These are phyloP conservation scores for Orbilia oligospora DNA, from an alignment of 2,329 filamentous ascomycete genomes.

Conservation along the genomic window DNA sequence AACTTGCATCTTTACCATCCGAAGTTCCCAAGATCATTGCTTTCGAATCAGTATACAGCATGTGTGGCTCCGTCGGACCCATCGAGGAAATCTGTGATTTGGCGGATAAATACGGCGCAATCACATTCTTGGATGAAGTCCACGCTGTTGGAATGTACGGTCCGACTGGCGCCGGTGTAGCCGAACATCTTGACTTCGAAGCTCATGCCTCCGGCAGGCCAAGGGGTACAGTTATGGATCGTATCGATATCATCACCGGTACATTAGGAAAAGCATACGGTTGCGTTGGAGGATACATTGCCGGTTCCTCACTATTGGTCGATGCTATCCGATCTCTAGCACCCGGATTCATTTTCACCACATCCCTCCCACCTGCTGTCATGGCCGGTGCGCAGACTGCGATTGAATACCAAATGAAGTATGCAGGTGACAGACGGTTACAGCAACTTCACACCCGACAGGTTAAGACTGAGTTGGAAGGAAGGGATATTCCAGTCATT, in stretches of 20 bases:
- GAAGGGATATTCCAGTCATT: conserved; percentile 91
- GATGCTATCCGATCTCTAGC: conserved; percentile 95
- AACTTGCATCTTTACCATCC: conserved; percentile 87
- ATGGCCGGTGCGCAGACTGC: conserved; percentile 94
- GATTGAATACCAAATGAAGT: conserved; percentile 91
- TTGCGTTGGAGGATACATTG: conserved; percentile 97
- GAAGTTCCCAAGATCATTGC: conserved; percentile 97
- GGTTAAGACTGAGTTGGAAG: conserved; percentile 86
- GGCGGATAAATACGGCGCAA: conserved; percentile 95
- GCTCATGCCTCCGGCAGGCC: conserved; percentile 82
- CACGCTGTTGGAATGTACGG: conserved; percentile 99
- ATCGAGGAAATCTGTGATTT: conserved; percentile 97
- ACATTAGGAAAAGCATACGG: conserved; percentile 98
- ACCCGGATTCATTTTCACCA: conserved; percentile 98
- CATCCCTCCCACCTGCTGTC: conserved; percentile 91
- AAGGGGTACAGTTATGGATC: conserved; percentile 90
- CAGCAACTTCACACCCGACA: conserved; percentile 97
- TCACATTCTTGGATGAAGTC: conserved; percentile 98
- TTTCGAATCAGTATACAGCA: conserved; percentile 98
- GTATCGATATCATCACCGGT: conserved; percentile 96
- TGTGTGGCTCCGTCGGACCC: conserved; percentile 97
- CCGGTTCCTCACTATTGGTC: conserved; percentile 86
- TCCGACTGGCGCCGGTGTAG: conserved; percentile 92
- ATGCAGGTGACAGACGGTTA: conserved; percentile 87
- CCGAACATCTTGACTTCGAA: conserved; percentile 96